These are phyloP conservation scores for Russula compacta DNA, from an alignment of 768 basidiomycete genomes.

Conservation along the genomic window DNA sequence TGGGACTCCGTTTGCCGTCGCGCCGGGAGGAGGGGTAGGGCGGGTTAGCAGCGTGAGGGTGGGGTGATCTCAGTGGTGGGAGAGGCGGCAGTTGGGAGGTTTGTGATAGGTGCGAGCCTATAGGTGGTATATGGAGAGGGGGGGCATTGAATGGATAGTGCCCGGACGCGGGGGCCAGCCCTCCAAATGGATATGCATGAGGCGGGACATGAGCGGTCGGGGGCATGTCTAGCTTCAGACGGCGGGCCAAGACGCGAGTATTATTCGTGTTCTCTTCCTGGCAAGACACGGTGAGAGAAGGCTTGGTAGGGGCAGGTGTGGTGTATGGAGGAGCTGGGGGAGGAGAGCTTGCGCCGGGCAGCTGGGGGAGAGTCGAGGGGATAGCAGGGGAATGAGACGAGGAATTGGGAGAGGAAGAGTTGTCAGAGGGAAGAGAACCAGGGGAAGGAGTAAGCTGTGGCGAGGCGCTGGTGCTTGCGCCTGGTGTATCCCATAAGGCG, in stretches of 20 bases:
- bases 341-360: conserved; percentile 15
- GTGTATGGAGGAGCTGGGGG: conserved; percentile 11
- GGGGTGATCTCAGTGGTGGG: conserved; percentile 12
- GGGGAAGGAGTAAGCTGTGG: conserved; percentile 16
- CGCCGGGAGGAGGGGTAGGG: conserved; percentile 17
- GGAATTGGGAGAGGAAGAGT: conserved; percentile 10
- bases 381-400: conserved; percentile 10
- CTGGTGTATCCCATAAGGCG: conserved; percentile 21
- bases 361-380: conserved; percentile 10
- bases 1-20: conserved; percentile 25
- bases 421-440: conserved; percentile 15
- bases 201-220: conserved; percentile 16
- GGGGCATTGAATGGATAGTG: conserved; percentile 28
- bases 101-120: conserved; percentile 6
- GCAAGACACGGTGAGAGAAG: neutral
- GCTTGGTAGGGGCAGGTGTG: neutral
- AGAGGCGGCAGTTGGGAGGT: conserved; percentile 2
- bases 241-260: conserved; percentile 7
- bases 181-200: conserved; percentile 17
- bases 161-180: conserved; percentile 26
- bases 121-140: conserved; percentile 20
- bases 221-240: conserved; percentile 13
- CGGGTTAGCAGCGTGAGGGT: conserved; percentile 18
- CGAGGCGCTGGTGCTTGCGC: conserved; percentile 20
- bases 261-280: conserved; percentile 10